These are phyloP conservation scores for Irpex sp. DNA, from an alignment of 1,284 basidiomycete species.

Conservation along the genomic window DNA sequence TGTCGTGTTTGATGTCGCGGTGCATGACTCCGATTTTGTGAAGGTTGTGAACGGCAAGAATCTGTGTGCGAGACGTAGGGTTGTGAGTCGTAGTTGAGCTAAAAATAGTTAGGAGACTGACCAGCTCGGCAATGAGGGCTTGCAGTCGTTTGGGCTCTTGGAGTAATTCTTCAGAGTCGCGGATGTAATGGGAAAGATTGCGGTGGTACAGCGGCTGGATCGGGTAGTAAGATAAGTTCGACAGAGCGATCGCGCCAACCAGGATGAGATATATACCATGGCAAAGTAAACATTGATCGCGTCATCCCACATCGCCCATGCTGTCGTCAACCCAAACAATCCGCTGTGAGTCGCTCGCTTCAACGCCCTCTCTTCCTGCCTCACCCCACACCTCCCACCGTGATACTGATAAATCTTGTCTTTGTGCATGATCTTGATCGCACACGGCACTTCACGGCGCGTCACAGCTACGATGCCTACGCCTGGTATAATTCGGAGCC, in stretches of 20 bases:
- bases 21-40: conserved; percentile 45
- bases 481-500: background rate
- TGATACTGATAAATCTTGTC: background rate
- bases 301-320: conserved; percentile 5
- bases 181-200: background rate
- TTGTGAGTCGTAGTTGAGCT: background rate
- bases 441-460: background rate
- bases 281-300: conserved; percentile 10
- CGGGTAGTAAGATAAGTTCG: background rate
- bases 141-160: background rate
- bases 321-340: background rate
- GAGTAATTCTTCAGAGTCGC: background rate
- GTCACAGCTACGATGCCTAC: background rate
- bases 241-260: no score
- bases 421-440: background rate
- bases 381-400: background rate
- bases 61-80: background rate
- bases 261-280: conserved; percentile 8
- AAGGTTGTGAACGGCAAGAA: conserved; percentile 48
- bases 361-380: background rate
- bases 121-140: conserved; percentile 1
- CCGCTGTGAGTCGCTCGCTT: background rate
- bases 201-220: background rate
- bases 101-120: background rate
- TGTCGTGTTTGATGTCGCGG: conserved; percentile 19